Conservation (phyloP, 768 basidiomycete genomes). For the Amanita pallidorosea region DNA sequence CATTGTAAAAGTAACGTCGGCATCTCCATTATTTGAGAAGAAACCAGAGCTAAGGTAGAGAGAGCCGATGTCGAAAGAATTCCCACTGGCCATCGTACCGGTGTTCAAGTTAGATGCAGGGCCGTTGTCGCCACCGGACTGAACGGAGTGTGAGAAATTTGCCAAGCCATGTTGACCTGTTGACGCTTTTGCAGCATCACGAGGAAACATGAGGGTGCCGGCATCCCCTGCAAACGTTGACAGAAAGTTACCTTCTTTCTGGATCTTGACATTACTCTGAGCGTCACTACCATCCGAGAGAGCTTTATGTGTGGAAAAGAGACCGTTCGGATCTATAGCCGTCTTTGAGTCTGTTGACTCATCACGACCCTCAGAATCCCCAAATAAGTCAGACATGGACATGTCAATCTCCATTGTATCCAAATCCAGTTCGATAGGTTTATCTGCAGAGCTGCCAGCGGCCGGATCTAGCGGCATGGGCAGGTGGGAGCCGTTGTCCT, state of each 20-base stretch:
- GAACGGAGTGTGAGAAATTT: conserved; percentile 22
- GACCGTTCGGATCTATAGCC: conserved; percentile 24
- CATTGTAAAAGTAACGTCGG: conserved; percentile 33
- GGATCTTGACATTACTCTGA: conserved; percentile 11
- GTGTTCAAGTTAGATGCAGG: conserved; percentile 14
- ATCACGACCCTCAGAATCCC: conserved; percentile 28
- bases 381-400: conserved; percentile 50
- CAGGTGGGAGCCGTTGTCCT: conserved; percentile 16
- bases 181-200: conserved; percentile 8
- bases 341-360: conserved; percentile 21
- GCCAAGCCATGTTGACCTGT: conserved; percentile 24
- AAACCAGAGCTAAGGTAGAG: conserved; percentile 33
- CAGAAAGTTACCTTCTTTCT: conserved; percentile 2
- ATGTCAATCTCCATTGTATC: conserved; percentile 61
- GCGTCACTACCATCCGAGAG: conserved; percentile 6
- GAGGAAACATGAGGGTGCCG: conserved; percentile 7
- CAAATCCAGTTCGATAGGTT: conserved; percentile 73
- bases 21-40: conserved; percentile 23
- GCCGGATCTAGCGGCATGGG: conserved; percentile 21
- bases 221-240: conserved; percentile 12
- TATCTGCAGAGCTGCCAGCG: conserved; percentile 60
- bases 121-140: not conserved
- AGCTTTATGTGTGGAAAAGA: conserved; percentile 36
- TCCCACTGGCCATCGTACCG: conserved; percentile 12
- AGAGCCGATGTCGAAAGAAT: conserved; percentile 36